Evolutionary conservation across 306 rosid genomes (phyloP), one percentile per base, ranked within the genome.

Genomic region (Acacia melanoxylon): DNA sequence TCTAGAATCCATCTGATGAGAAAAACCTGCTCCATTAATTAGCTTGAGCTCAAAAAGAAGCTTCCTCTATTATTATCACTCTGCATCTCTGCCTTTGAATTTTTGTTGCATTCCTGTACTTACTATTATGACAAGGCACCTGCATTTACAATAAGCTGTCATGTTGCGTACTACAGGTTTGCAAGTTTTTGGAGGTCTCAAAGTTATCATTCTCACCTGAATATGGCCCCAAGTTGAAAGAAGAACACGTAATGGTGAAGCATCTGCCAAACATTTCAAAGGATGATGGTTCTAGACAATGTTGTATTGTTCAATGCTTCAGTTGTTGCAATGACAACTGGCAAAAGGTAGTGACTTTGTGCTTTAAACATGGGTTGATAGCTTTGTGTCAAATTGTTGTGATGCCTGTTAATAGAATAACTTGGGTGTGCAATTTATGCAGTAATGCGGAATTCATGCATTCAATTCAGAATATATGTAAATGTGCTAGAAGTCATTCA

Each of bases 171-270:
- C 72, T 86, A 69, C 81, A 95, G 99, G 99, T 95, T 76, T 95
- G 98, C 94, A 93, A 85, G 95, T 95, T 95, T 79, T 88, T 95
- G 93, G 99, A 95, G 94, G 99, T 91, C 49, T 95, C 99, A 6
- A 91, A 79, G 86, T 82, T 95, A 85, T 95, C 99, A 74, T 95
- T 95, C 89, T 92, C 88, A 73, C 94, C 98, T 15, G 97, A 95
- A 88, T 95, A 93, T 80, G 99, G 99, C 75, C 91, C 98, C 68
- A 95, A 95, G 88, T 87, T 92, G 84, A 95, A 95, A 85, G 99
- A 95, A 86, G 99, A 95, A 67, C 92, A 87, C 84, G 93, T 95
- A 19, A 86, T 91, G 98, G 99, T 93, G 80, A 93, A 95, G 86
- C 99, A 95, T 90, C 91, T 95, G 76, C 94, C 99, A 37, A 90